Base-by-base conservation (phyloP, 2,329 filamentous ascomycete species). In the Pseudonectria foliicola region DNA sequence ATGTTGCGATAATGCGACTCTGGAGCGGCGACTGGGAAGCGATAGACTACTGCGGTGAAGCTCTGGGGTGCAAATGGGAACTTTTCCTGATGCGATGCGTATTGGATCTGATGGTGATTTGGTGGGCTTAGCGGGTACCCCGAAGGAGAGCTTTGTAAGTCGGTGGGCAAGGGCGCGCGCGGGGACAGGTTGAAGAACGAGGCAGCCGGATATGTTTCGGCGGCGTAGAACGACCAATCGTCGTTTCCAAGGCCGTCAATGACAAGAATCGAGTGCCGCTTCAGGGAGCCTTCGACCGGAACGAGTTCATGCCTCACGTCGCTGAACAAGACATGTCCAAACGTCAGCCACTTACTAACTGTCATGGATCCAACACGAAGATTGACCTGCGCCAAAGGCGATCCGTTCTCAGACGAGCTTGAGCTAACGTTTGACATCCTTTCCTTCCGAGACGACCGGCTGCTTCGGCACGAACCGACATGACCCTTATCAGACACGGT, bases 181-280 rank as follows among this genome's bases (percentile, higher is more conserved):
- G 77, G 77, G 1, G 77, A 80, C 15, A 90, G 68, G 53, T 89
- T 87, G 64, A 85, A 90, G 43, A 92, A 82, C 2, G 77, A 81
- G 0, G 81, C 81, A 1, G 70, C 69, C 0, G 82, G 81, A 45
- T 90, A 90, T 1, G 83, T 87, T 53, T 89, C 77, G 6, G 85
- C 83, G 13, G 84, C 84, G 48, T 88, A 90, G 56, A 86, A 89
- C 0, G 85, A 89, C 85, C 85, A 92, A 53, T 92, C 85, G 46
- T 83, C 79, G 52, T 88, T 89, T n/a, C 85, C 85, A 21, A 92
- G 77, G 5, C 85, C 85, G 60, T 92, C 85, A 37, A 92, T 72
- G 13, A 92, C 81, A 4, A 92, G 69, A 16, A 92, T 77, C 0
- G 75, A 79, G 37, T 66, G 81, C 35, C 63, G 74, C 63, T 70